phyloP scores from a whole-genome alignment of 1,284 basidiomycete genomes.

The Veloporphyrellus conicus region DNA sequence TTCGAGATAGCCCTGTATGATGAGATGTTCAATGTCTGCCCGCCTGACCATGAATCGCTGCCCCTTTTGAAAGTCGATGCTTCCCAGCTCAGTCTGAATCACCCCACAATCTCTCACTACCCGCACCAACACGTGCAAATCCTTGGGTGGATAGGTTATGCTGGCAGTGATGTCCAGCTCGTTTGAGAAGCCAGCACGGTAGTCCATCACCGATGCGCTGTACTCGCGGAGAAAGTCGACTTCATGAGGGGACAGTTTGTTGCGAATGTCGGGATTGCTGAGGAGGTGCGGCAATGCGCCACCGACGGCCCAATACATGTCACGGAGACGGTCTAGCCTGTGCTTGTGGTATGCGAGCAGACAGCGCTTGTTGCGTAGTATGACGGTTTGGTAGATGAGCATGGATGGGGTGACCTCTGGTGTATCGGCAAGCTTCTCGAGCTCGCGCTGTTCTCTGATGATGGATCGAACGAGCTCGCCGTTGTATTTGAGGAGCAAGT shows the following conservation, averaged over 20 bases:
- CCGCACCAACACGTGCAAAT: conserved; percentile 73
- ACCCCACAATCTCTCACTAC: conserved; percentile 84
- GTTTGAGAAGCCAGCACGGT: conserved; percentile 80
- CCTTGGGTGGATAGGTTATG: conserved; percentile 74
- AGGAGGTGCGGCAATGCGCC: conserved; percentile 88
- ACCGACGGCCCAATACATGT: conserved; percentile 89
- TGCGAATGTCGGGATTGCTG: conserved; percentile 67
- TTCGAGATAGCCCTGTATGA: conserved; percentile 88
- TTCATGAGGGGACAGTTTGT: conserved; percentile 83
- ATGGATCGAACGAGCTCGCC: conserved; percentile 81
- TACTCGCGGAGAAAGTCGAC: conserved; percentile 87
- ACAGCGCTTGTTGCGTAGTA: conserved; percentile 89
- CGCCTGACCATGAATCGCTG: conserved; percentile 83
- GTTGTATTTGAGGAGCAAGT: conserved; percentile 89
- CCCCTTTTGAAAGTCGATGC: conserved; percentile 84
- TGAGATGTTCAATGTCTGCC: conserved; percentile 86
- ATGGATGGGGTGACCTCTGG: conserved; percentile 61
- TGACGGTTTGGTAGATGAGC: conserved; percentile 83
- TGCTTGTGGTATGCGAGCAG: conserved; percentile 88
- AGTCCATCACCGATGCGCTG: conserved; percentile 75
- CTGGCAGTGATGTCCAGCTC: conserved; percentile 83
- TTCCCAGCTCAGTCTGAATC: conserved; percentile 84
- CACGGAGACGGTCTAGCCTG: conserved; percentile 76
- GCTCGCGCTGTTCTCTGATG: conserved; percentile 87
- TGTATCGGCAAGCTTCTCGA: conserved; percentile 58